phyloP scores from a whole-genome alignment of 2,329 filamentous ascomycete genomes.

The Talaromyces rugulosus region DNA sequence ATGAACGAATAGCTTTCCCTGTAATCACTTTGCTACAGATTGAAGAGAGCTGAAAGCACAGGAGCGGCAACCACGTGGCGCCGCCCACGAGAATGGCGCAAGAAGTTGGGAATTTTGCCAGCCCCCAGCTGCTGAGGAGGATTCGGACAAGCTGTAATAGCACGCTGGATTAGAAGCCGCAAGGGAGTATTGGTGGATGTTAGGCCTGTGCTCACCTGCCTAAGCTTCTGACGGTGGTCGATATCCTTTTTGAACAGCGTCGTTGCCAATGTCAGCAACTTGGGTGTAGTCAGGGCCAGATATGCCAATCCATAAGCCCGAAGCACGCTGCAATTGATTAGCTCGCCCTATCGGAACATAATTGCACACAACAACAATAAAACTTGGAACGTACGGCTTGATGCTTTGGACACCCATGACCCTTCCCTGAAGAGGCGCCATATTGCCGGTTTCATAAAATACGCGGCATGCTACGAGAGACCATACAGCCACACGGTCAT shows the following conservation, averaged over 20 bases:
- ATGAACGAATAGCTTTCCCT: conserved; percentile 11
- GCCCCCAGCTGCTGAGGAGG: conserved; percentile 36
- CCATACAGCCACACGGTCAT: neutral
- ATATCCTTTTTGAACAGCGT: conserved; percentile 29
- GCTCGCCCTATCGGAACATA: neutral
- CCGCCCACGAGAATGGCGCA: conserved; percentile 51
- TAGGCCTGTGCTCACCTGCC: conserved; percentile 29
- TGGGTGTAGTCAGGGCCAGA: conserved; percentile 44
- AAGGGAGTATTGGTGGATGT: conserved; percentile 1
- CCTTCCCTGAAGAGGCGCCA: conserved; percentile 7
- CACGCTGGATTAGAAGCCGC: neutral
- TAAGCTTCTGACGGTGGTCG: conserved; percentile 28
- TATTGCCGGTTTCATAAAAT: conserved; percentile 4
- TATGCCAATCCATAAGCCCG: conserved; percentile 48
- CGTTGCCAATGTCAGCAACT: conserved; percentile 37
- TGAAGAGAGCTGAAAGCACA: conserved; percentile 24
- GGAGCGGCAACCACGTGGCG: conserved; percentile 43
- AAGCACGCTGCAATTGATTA: conserved; percentile 27
- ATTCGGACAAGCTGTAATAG: conserved; percentile 32
- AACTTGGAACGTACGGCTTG: conserved; percentile 30
- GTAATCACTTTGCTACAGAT: conserved; percentile 18
- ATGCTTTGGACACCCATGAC: conserved; percentile 16
- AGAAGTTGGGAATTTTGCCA: conserved; percentile 50
- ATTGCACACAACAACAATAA: neutral
- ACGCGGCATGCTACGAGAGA: neutral